phyloP scores from a whole-genome alignment of 169 alveolate species.

The Eimeria necatrix region DNA sequence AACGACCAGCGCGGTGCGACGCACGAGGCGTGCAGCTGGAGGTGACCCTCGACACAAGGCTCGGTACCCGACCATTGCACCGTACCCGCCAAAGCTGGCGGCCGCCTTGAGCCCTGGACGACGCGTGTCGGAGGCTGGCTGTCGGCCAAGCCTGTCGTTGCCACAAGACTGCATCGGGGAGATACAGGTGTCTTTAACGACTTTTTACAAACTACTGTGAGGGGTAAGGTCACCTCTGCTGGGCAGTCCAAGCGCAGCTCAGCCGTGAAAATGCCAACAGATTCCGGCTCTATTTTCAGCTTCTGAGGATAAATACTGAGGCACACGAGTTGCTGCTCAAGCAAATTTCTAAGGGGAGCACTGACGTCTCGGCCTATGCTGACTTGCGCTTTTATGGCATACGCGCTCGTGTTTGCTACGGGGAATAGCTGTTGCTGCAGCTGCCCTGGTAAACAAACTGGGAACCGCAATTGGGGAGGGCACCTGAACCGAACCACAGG shows the following conservation, averaged over 20 bases:
- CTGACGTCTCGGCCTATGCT: not conserved
- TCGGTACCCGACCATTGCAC: conserved; percentile 24
- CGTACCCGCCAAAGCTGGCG: not conserved
- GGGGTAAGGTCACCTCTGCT: not conserved
- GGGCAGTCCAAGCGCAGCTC: conserved; percentile 9
- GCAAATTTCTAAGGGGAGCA: not conserved
- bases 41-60: not conserved
- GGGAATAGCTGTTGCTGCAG: conserved; percentile 52
- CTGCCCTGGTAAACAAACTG: not conserved
- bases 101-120: not conserved
- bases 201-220: not conserved
- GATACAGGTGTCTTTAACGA: not conserved
- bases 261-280: not conserved
- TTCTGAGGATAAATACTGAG: conserved; percentile 23
- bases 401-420: conserved; percentile 2
- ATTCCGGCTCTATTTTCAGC: conserved; percentile 2
- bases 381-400: not conserved
- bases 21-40: conserved; percentile 25
- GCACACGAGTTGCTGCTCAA: conserved; percentile 35
- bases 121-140: not conserved
- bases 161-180: conserved; percentile 13
- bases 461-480: conserved; percentile 16
- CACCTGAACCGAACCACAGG: conserved; percentile 28
- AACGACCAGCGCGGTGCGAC: conserved; percentile 31
- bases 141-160: not conserved